These are phyloP conservation scores for Protomyces pachydermus DNA, from an alignment of 1,139 yeast species.

Conservation along the genomic window DNA sequence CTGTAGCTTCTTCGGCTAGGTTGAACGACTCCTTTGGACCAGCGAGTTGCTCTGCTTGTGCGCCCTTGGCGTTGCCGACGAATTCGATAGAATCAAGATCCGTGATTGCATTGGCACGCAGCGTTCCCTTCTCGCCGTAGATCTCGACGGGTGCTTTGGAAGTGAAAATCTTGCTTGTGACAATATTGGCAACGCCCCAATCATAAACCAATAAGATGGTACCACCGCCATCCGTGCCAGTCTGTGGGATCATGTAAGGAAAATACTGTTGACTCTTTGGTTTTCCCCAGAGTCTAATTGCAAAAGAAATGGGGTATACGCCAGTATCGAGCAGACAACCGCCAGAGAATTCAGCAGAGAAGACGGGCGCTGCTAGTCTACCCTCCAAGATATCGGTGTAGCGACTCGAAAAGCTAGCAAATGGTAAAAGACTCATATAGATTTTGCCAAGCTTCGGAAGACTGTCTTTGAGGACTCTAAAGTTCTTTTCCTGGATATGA, in stretches of 20 bases:
- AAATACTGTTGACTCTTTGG: conserved; percentile 15
- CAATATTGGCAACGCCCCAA: background rate
- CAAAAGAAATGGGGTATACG: conserved; percentile 19
- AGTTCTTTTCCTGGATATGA: conserved; percentile 21
- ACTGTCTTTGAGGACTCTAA: conserved; percentile 1
- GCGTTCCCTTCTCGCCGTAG: conserved; percentile 20
- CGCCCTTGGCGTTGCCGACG: background rate
- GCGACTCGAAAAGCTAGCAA: conserved; percentile 14
- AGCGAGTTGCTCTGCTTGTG: conserved; percentile 4
- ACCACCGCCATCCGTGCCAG: conserved; percentile 25
- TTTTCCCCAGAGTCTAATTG: conserved; percentile 23
- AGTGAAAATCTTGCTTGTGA: conserved; percentile 13
- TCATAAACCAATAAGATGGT: conserved; percentile 14
- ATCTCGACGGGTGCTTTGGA: conserved; percentile 15
- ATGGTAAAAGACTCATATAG: conserved; percentile 6
- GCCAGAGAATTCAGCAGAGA: conserved; percentile 11
- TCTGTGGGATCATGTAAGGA: conserved; percentile 13
- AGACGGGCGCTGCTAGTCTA: conserved; percentile 11
- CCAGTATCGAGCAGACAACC: conserved; percentile 26
- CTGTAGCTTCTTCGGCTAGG: conserved; percentile 21
- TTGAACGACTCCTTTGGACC: conserved; percentile 7
- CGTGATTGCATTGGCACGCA: conserved; percentile 16
- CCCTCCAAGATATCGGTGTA: conserved; percentile 16
- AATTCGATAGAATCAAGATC: conserved; percentile 16
- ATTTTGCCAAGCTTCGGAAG: conserved; percentile 4